phyloP scores from a whole-genome alignment of 805 yeast genomes.

The Candida maris region DNA sequence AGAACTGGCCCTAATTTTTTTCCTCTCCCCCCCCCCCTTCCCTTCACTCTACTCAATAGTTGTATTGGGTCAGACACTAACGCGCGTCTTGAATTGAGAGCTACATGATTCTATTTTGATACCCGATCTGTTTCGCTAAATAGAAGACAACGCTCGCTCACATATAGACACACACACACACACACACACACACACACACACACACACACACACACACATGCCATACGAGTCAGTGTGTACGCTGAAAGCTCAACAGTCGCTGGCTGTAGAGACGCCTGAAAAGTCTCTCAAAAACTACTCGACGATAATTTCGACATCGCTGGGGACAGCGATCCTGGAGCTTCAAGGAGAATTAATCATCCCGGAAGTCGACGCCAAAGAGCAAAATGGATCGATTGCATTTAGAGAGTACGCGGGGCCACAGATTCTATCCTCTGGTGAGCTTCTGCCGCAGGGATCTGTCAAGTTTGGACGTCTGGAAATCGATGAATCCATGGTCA shows the following conservation, averaged over 20 bases:
- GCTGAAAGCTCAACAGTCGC: conserved; percentile 13
- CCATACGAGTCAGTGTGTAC: conserved; percentile 21
- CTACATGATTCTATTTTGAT: no score
- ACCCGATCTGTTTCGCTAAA: no score
- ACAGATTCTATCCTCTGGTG: conserved; percentile 2
- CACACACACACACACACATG: conserved; percentile 17
- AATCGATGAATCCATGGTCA: conserved; percentile 39
- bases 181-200: no score
- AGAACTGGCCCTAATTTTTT: no score
- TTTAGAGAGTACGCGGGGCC: conserved; percentile 33
- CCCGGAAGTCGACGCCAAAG: conserved; percentile 35
- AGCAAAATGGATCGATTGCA: conserved; percentile 31
- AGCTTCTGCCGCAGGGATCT: conserved; percentile 32
- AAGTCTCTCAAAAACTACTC: conserved; percentile 8
- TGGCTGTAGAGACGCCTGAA: conserved; percentile 2
- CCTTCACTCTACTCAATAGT: no score
- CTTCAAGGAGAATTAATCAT: conserved; percentile 70
- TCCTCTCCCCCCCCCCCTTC: no score
- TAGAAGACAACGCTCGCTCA: no score
- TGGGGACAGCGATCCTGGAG: conserved; percentile 60
- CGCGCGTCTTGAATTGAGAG: no score
- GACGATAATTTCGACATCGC: conserved; percentile 44
- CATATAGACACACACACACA: no score
- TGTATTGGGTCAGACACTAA: no score
- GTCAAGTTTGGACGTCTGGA: conserved; percentile 50